These are phyloP conservation scores for Vigna hirtella DNA, from an alignment of 306 rosid species.

Conservation along the genomic window DNA sequence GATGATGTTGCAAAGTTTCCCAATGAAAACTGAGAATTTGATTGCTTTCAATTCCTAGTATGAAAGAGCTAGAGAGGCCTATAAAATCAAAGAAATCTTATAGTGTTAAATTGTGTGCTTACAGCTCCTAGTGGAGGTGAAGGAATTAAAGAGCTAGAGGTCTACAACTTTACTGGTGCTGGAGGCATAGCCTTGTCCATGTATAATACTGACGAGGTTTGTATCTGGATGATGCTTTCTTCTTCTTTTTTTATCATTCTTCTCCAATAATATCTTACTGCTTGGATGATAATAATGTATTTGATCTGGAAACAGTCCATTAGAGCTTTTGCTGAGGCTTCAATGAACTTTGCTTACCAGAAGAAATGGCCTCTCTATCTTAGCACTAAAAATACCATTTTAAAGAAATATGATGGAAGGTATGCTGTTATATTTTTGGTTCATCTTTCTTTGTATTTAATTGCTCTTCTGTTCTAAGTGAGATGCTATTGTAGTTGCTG, in stretches of 20 bases:
- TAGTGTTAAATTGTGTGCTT: constrained; percentile 11
- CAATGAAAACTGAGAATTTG: background rate
- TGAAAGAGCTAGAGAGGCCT: constrained; percentile 6
- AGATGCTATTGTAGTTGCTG: constrained; percentile 20
- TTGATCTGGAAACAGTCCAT: constrained; percentile 72
- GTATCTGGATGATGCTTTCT: constrained; percentile 15
- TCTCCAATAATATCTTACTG: constrained; percentile 27
- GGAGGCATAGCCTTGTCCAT: constrained; percentile 93
- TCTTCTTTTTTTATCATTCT: constrained; percentile 7
- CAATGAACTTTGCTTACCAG: constrained; percentile 89
- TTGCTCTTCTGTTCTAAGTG: constrained; percentile 12
- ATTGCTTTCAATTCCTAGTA: constrained; percentile 10
- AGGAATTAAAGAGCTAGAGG: constrained; percentile 78
- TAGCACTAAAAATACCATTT: constrained; percentile 96
- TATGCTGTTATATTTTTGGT: constrained; percentile 48
- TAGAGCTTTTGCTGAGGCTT: constrained; percentile 88
- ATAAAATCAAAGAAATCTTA: constrained; percentile 38
- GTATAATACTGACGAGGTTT: constrained; percentile 98
- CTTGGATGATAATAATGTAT: constrained; percentile 10
- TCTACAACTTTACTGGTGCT: constrained; percentile 81
- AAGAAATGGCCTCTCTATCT: constrained; percentile 98
- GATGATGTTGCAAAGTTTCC: constrained; percentile 31
- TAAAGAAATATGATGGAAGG: constrained; percentile 99
- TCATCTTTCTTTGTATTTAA: constrained; percentile 21
- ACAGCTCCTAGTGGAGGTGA: constrained; percentile 76